These are phyloP conservation scores for Penicillium antarcticum DNA, from an alignment of 495 filamentous ascomycete genomes.

Conservation along the genomic window DNA sequence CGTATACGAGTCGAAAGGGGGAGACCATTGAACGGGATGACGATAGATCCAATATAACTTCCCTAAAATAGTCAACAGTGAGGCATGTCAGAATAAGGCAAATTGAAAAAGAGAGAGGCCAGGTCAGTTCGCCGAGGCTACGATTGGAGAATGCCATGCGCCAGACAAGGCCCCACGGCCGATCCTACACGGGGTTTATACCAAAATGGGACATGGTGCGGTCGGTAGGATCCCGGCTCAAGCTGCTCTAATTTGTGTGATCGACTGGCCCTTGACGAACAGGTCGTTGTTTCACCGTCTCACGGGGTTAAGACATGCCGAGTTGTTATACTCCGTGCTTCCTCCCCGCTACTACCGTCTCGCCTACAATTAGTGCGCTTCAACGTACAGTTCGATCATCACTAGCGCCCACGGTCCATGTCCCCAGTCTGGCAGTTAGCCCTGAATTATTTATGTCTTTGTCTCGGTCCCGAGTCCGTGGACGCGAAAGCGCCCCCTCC, in stretches of 20 bases:
- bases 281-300: slow-evolving; percentile 22
- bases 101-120: not conserved
- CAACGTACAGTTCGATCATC: too few relatives aligned
- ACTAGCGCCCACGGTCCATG: too few relatives aligned
- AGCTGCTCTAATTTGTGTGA: not conserved
- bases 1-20: too few relatives aligned
- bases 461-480: not conserved
- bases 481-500: not conserved
- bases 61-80: slow-evolving; percentile 5
- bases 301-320: slow-evolving; percentile 3
- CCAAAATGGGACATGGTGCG: not conserved
- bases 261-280: slow-evolving; percentile 24
- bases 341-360: not conserved
- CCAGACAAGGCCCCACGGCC: slow-evolving; percentile 2
- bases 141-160: not conserved
- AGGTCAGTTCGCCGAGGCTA: not conserved
- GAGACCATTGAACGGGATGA: not conserved
- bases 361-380: not conserved
- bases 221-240: slow-evolving; percentile 16
- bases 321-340: not conserved
- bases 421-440: not conserved
- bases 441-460: not conserved
- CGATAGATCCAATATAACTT: slow-evolving; percentile 2
- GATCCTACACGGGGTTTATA: slow-evolving; percentile 23
- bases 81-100: not conserved